Evolutionary conservation across 768 basidiomycete genomes (phyloP).

Genomic region (Cytidiella melzeri): DNA sequence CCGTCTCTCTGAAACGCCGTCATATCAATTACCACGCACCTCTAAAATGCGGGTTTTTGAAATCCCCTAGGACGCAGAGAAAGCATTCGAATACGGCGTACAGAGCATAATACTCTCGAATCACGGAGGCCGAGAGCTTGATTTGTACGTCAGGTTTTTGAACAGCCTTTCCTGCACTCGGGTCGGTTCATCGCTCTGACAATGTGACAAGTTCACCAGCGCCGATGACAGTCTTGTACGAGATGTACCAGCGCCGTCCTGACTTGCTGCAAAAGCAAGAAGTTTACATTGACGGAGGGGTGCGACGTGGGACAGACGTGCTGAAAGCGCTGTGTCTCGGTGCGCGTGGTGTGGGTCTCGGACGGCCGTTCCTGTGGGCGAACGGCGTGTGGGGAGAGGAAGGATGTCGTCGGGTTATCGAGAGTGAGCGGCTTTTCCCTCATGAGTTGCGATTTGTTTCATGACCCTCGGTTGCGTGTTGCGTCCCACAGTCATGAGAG

Average conservation of each 20-base stretch:
- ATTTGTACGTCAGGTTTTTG: conserved; percentile 31
- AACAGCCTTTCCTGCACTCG: neutral
- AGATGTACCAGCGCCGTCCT: conserved; percentile 35
- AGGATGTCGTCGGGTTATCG: conserved; percentile 20
- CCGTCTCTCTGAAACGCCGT: too few relatives aligned
- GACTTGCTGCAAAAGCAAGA: conserved; percentile 32
- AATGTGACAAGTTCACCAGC: conserved; percentile 30
- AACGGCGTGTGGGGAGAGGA: conserved; percentile 32
- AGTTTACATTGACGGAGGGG: conserved; percentile 42
- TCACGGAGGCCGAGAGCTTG: conserved; percentile 42
- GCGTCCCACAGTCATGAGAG: conserved; percentile 29
- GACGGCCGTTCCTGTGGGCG: conserved; percentile 38
- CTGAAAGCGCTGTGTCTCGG: conserved; percentile 46
- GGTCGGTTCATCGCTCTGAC: neutral
- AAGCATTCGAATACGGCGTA: conserved; percentile 37
- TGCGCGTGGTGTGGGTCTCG: conserved; percentile 39
- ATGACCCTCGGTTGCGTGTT: neutral
- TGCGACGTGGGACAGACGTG: conserved; percentile 41
- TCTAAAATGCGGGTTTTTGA: neutral
- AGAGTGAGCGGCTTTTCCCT: conserved; percentile 17
- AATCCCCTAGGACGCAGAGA: conserved; percentile 34
- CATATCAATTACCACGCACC: conserved; percentile 5
- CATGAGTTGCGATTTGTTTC: neutral
- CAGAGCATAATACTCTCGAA: conserved; percentile 44
- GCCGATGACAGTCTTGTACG: conserved; percentile 38